Conservation (phyloP, 352 stramenopile genomes). For the Nothophytophthora sp. region DNA sequence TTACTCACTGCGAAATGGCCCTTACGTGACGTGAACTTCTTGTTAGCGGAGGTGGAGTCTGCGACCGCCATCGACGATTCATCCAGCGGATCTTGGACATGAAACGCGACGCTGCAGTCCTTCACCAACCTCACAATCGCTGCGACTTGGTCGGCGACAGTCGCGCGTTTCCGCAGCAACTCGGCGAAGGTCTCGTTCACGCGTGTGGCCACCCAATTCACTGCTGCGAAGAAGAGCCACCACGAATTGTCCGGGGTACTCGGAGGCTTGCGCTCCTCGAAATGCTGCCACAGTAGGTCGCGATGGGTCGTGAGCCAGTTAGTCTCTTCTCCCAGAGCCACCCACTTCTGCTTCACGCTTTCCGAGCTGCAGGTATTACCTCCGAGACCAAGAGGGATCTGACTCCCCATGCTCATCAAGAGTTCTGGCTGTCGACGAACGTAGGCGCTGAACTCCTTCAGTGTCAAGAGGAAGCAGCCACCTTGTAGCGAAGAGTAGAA, state of each 20-base stretch:
- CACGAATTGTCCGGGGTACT: constrained; percentile 29
- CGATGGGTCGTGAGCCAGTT: constrained; percentile 48
- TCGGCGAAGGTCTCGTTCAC: constrained; percentile 28
- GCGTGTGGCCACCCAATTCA: constrained; percentile 41
- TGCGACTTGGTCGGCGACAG: constrained; percentile 14
- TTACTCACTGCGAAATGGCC: constrained; percentile 22
- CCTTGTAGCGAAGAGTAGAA: constrained; percentile 33
- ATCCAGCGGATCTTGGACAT: constrained; percentile 18
- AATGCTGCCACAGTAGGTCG: constrained; percentile 36
- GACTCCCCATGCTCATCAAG: constrained; percentile 22
- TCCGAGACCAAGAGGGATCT: constrained; percentile 9
- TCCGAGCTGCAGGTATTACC: constrained; percentile 1
- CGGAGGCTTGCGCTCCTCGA: constrained; percentile 26
- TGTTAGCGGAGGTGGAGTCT: too few species aligned
- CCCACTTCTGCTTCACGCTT: constrained; percentile 1
- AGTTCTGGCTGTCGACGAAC: constrained; percentile 23
- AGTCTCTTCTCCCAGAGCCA: constrained; percentile 31
- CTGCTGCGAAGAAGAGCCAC: constrained; percentile 47
- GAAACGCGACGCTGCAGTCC: constrained; percentile 30
- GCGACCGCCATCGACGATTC: neutral
- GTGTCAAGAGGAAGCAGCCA: constrained; percentile 18
- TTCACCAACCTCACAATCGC: constrained; percentile 23
- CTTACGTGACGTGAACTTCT: constrained; percentile 12
- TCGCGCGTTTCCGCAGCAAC: constrained; percentile 28
- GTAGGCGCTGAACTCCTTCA: constrained; percentile 25